Evolutionary conservation across 1,284 basidiomycete species (phyloP), one percentile per base, ranked within the genome.

Genomic region (Sporisorium sorghi): DNA sequence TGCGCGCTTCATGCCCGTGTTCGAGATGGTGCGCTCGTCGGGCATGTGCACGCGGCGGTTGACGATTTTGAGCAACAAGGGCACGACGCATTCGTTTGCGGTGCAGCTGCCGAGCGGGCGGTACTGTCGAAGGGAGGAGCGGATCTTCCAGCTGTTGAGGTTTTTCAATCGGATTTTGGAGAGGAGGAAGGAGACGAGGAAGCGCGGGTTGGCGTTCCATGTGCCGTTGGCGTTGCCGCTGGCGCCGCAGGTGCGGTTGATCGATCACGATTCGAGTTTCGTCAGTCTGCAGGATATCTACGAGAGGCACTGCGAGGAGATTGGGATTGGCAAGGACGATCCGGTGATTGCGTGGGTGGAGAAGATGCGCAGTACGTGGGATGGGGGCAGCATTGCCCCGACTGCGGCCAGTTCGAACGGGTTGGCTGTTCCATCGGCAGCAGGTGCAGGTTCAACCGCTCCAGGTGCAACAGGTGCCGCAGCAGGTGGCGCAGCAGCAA

Each of bases 281-380:
- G 89, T 96, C 76, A 91, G 91, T 21, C 86, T 99, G 62, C 93
- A 93, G 72, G 97, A 99, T 78, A 92, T 99, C 60, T 95, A 93
- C 85, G 97, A 99, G 83, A 89, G 91, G 43, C 91, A 94, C 83
- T 96, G 94, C 84, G 89, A 91, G 72, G 88, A 90, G 65, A 87
- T 87, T 49, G 91, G 92, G 15, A 90, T 96, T 73, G 89, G 90
- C 9, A 89, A 92, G 78, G 97, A 99, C 86, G 94, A 97, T 76
- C 93, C 96, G 14, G 74, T 84, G 23, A 79, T 83, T 47, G 70
- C 78, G 12, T 84, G 82, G 82, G 81, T 81, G 3, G 83, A 84
- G 54, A 84, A 84, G 73, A 79, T 84, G 79, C 61, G 81, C 9
- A 68, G 66, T 39, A 79, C 79, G 3, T 81, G 77, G 77, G 76